Percentiles rank a stretch among this genome's conserved stretches.
These are phyloP conservation scores for Aspergillus luchuensis DNA, from an alignment of 2,329 filamentous ascomycete species.

Conservation along the genomic window DNA sequence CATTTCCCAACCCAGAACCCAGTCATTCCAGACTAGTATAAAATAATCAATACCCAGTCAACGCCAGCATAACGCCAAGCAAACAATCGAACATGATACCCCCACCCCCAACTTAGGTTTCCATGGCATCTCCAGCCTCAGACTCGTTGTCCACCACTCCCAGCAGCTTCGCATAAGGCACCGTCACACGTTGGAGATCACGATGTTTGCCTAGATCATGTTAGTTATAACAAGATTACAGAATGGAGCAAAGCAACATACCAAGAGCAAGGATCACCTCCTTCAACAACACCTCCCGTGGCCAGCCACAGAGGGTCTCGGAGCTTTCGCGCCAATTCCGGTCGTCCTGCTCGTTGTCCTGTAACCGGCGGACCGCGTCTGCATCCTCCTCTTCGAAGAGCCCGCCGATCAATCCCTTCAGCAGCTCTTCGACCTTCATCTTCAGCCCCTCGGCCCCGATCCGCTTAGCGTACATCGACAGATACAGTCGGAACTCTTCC, in stretches of 20 bases:
- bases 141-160: slow-evolving; percentile 52
- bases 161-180: slow-evolving; percentile 86
- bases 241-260: slow-evolving; percentile 49
- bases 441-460: slow-evolving; percentile 86
- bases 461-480: slow-evolving; percentile 98
- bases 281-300: slow-evolving; percentile 80
- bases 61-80: slow-evolving; percentile 4
- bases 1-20: not conserved
- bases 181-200: slow-evolving; percentile 89
- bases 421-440: slow-evolving; percentile 87
- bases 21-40: not conserved
- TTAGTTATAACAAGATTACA: slow-evolving; percentile 5
- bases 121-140: slow-evolving; percentile 39
- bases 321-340: slow-evolving; percentile 52
- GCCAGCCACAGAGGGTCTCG: slow-evolving; percentile 85
- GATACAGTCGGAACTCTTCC: slow-evolving; percentile 90
- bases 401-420: slow-evolving; percentile 78
- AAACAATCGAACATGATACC: not conserved
- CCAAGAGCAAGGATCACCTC: slow-evolving; percentile 91
- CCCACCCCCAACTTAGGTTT: slow-evolving; percentile 25
- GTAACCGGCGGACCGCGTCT: slow-evolving; percentile 28
- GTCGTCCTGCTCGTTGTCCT: slow-evolving; percentile 43
- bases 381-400: slow-evolving; percentile 60
- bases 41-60: not conserved
- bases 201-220: slow-evolving; percentile 77